Evolutionary conservation across 345 rosid genomes (phyloP), one percentile per base, ranked within the genome.

Genomic region (Syzygium jambos): DNA sequence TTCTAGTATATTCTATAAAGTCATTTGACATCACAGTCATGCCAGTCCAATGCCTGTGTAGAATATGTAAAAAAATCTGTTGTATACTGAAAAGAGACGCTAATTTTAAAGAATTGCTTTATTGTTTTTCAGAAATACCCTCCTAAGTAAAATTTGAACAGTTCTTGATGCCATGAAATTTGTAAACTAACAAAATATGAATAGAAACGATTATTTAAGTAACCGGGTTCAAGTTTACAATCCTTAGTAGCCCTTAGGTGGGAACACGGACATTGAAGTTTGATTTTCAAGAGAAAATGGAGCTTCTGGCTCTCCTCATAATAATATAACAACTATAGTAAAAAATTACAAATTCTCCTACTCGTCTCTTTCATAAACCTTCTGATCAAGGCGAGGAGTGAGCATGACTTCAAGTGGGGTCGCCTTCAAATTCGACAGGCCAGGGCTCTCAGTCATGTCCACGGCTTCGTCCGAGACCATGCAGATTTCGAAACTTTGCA

Each of bases 331-430:
- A 30, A 34, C 23, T 34, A 68, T 21, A 55, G 59, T 55, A 29
- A 34, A 38, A 34, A 6, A 68, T 34, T 21, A 19, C 78, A 68
- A 68, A 34, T 68, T 34, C 46, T 68, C 78, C 46, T 34, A 1
- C 78, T n/a, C 56, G 51, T 80, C 51, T n/a, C 86, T 29, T 49
- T 22, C 89, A 85, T 88, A 89, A 25, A 90, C 83, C 61, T 85
- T 46, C 27, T 85, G 27, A 87, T 83, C 52, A 25, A 88, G 91
- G 87, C 93, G 83, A 3, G 91, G 94, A 7, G 57, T 65, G 57
- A 91, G 49, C 34, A 90, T 55, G 87, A 91, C 90, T 85, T 93
- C 89, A 61, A 92, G 90, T 6, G 93, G 91, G 85, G 93, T 89
- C 9, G 94, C 90, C 90, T 91, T 94, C 13, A 89, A 27, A 88